phyloP scores from a whole-genome alignment of 495 filamentous ascomycete genomes.

The Trichocladium antarcticum region DNA sequence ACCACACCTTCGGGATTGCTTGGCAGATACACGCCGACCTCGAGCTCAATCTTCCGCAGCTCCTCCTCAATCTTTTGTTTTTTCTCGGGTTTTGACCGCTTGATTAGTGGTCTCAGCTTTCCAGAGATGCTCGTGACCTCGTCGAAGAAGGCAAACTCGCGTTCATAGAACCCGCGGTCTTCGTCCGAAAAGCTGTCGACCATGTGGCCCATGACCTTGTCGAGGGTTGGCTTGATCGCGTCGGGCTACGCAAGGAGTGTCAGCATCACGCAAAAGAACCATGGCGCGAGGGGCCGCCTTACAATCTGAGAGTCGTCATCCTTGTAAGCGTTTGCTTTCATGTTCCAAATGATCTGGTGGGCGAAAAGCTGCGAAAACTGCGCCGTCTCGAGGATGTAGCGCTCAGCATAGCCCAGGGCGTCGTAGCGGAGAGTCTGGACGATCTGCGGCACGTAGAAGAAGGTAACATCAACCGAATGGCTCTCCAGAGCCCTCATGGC shows the following conservation, averaged over 20 bases:
- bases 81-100: conserved; percentile 88
- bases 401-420: conserved; percentile 83
- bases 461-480: conserved; percentile 89
- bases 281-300: conserved; percentile 28
- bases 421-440: conserved; percentile 96
- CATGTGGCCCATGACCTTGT: conserved; percentile 78
- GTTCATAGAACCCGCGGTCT: conserved; percentile 81
- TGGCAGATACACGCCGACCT: conserved; percentile 92
- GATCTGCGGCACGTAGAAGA: conserved; percentile 97
- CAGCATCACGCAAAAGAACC: background rate
- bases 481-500: conserved; percentile 90
- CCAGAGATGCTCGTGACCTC: conserved; percentile 93
- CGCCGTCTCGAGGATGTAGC: conserved; percentile 92
- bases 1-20: conserved; percentile 95
- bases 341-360: conserved; percentile 99
- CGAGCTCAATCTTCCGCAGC: conserved; percentile 88
- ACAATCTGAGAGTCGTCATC: conserved; percentile 87
- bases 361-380: conserved; percentile 94
- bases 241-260: conserved; percentile 52
- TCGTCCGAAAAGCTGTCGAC: conserved; percentile 65
- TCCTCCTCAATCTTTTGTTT: conserved; percentile 99
- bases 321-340: conserved; percentile 97
- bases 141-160: conserved; percentile 95
- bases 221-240: conserved; percentile 80
- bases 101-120: conserved; percentile 88